Evolutionary conservation across 2,329 filamentous ascomycete genomes (phyloP), one percentile per base, ranked within the genome.

Genomic region (Emmonsiellopsis sp.): DNA sequence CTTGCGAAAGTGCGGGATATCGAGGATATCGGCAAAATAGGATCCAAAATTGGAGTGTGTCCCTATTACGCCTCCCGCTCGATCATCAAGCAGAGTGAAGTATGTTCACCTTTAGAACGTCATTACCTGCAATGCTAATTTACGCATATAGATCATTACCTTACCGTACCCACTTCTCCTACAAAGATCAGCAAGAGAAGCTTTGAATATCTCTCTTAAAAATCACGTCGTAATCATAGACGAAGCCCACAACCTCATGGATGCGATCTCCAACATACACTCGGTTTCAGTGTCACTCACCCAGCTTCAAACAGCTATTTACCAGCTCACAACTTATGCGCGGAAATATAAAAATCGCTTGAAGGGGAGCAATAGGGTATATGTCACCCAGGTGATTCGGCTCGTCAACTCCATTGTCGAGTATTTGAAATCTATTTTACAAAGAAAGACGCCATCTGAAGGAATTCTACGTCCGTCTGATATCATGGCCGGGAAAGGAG

Each of bases 231-330:
- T 98, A n/a, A 87, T 98, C 31, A 88, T 98, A 47, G 93, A 98
- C 61, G 93, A 98, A 73, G 93, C 93, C 0, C 93, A 98, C 67
- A 98, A 98, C 64, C 81, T 98, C 51, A 95, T 96, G 86, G 91
- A 96, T 67, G 90, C 92, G 0, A 88, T 98, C 45, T 82, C 88
- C 13, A 86, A 84, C 45, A 93, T 95, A 36, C 84, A 96, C 66
- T 91, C 91, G 0, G 82, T 88, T 0, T 82, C 87, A 37, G 78
- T 97, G 17, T 82, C 81, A 2, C 73, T 95, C 3, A 74, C 74
- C 31, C 90, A 96, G 57, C 74, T 97, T 14, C 81, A 81, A 49
- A 78, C 80, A 55, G 88, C 86, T 2, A 80, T 88, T 51, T 77
- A 78, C 48, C 90, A 95, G 70, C 76, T 98, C 1, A 85, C 84